Conservation (phyloP, 78 protist genomes). For the Dictyostelium firmibasis region DNA sequence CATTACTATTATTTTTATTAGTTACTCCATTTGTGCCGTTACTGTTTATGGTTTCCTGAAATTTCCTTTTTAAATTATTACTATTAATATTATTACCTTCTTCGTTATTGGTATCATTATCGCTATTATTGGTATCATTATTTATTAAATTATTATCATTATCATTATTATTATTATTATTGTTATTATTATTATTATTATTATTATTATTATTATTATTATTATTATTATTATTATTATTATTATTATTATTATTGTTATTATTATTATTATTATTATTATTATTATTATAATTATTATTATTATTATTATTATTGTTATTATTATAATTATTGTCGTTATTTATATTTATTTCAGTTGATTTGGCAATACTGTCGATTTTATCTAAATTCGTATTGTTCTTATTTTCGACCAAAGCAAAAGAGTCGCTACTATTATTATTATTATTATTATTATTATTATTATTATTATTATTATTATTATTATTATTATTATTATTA, state of each 20-base stretch:
- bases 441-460: too few species aligned
- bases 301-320: slow-evolving; percentile 8
- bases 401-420: background rate
- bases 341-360: background rate
- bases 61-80: background rate
- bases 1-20: background rate
- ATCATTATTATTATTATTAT: background rate
- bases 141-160: background rate
- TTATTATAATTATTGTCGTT: background rate
- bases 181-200: slow-evolving; percentile 9
- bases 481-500: background rate
- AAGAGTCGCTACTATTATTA: background rate
- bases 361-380: too few species aligned
- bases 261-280: background rate
- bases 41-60: background rate
- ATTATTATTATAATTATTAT: slow-evolving; percentile 8
- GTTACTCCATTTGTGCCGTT: background rate
- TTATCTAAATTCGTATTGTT: slow-evolving; percentile 5
- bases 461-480: background rate
- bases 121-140: background rate
- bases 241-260: background rate
- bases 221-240: background rate
- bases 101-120: slow-evolving; percentile 1
- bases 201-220: background rate
- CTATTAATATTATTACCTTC: background rate